A percentile compares a stretch with the other conserved stretches of the same genome.
phyloP scores from a whole-genome alignment of 2,329 filamentous ascomycete genomes.

The Stachybotrys chartarum region DNA sequence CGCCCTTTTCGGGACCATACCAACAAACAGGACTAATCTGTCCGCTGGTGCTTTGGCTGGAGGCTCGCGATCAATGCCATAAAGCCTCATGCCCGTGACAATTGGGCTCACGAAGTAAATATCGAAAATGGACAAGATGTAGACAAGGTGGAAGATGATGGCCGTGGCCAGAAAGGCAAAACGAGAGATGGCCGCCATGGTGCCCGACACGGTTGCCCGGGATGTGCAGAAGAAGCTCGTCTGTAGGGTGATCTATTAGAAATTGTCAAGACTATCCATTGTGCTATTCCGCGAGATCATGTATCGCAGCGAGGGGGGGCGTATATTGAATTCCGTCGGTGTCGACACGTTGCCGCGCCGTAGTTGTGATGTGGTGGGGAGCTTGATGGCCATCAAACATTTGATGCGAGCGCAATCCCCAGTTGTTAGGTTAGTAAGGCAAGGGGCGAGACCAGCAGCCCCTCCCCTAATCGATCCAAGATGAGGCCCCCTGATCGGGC shows the following conservation, averaged over 20 bases:
- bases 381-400: neutral
- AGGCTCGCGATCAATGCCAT: slow-evolving; percentile 56
- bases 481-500: too few relatives aligned
- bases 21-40: slow-evolving; percentile 87
- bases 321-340: neutral
- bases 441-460: too few relatives aligned
- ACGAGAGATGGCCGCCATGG: slow-evolving; percentile 54
- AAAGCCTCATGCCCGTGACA: slow-evolving; percentile 87
- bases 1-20: slow-evolving; percentile 34
- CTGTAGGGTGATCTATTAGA: too few relatives aligned
- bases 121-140: slow-evolving; percentile 94
- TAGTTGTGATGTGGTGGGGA: neutral
- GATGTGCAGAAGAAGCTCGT: neutral
- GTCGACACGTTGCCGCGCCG: neutral
- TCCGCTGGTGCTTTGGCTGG: slow-evolving; percentile 70
- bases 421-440: too few relatives aligned
- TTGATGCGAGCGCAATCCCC: too few relatives aligned
- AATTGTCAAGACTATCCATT: neutral
- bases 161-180: slow-evolving; percentile 82
- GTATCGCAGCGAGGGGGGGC: neutral
- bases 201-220: slow-evolving; percentile 3
- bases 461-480: too few relatives aligned
- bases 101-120: slow-evolving; percentile 98
- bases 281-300: neutral
- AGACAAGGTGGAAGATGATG: slow-evolving; percentile 86